phyloP scores from a whole-genome alignment of 2,329 filamentous ascomycete genomes.

The Penicillium sp. region DNA sequence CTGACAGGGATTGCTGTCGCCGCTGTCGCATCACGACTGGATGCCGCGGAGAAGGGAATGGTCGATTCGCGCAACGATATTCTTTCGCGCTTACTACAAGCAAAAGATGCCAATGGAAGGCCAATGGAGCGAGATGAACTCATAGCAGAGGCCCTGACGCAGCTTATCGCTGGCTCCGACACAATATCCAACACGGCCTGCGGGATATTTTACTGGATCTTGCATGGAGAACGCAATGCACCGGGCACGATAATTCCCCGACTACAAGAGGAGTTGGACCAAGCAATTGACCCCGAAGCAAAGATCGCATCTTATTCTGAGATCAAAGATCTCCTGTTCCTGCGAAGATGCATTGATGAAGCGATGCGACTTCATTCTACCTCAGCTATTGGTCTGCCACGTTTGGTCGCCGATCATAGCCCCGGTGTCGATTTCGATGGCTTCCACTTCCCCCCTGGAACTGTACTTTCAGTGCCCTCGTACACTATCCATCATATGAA shows the following conservation, averaged over 20 bases:
- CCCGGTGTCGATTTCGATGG: conserved; percentile 16
- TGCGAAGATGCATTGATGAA: conserved; percentile 34
- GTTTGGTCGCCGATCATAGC: conserved; percentile 26
- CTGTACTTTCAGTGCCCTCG: conserved; percentile 42
- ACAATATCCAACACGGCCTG: conserved; percentile 36
- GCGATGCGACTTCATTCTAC: conserved; percentile 35
- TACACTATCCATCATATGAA: conserved; percentile 45
- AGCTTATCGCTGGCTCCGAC: conserved; percentile 39
- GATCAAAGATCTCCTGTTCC: conserved; percentile 30
- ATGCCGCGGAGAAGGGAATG: conserved; percentile 16
- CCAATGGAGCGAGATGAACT: conserved; percentile 32
- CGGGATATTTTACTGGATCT: conserved; percentile 26
- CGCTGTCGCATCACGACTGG: conserved; percentile 17
- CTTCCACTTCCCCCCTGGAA: conserved; percentile 29
- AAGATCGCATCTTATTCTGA: conserved; percentile 18
- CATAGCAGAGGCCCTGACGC: conserved; percentile 34
- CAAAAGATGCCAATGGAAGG: conserved; percentile 29
- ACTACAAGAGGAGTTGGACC: conserved; percentile 25
- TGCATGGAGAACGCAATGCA: conserved; percentile 27
- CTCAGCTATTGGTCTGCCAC: conserved; percentile 24
- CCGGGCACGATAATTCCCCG: conserved; percentile 18
- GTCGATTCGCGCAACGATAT: conserved; percentile 30
- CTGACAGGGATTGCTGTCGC: conserved; percentile 26
- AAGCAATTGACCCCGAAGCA: conserved; percentile 16
- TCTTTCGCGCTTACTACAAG: conserved; percentile 31